Evolutionary conservation across 108 stramenopile genomes (phyloP).

Genomic region (Cyclostephanos tholiformis): DNA sequence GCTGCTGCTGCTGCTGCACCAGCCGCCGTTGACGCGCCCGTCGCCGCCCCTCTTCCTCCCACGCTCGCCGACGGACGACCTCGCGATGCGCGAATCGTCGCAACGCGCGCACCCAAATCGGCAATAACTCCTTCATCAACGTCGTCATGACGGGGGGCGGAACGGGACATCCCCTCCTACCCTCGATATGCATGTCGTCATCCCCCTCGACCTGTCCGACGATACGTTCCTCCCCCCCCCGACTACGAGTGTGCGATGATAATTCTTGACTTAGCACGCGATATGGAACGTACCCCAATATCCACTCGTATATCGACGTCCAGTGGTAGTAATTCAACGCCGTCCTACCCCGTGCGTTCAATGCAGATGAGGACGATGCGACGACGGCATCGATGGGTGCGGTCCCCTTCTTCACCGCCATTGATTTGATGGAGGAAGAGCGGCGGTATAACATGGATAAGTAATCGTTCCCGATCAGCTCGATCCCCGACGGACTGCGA

Average conservation of each 20-base stretch:
- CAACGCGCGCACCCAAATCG: conserved; percentile 49
- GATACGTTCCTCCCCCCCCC: conserved; percentile 12
- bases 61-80: not conserved
- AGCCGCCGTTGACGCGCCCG: not conserved
- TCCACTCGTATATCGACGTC: conserved; percentile 45
- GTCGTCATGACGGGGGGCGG: conserved; percentile 50
- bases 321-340: conserved; percentile 36
- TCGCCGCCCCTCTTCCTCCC: conserved; percentile 9
- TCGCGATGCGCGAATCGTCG: conserved; percentile 1
- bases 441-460: not conserved
- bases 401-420: too few relatives aligned
- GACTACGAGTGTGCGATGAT: too few relatives aligned
- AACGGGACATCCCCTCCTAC: conserved; percentile 26
- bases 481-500: conserved; percentile 71
- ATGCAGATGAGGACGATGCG: too few relatives aligned
- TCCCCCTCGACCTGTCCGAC: too few relatives aligned
- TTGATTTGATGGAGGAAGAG: not conserved
- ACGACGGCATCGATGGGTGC: too few relatives aligned
- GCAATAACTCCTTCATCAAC: conserved; percentile 58
- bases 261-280: conserved; percentile 32
- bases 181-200: too few relatives aligned
- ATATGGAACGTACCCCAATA: conserved; percentile 53
- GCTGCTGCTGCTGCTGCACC: too few relatives aligned
- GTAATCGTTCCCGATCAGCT: conserved; percentile 61
- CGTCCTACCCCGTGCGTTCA: not conserved